Percentiles rank a stretch among this genome's conserved stretches.
These are phyloP conservation scores for Selaginella moellendorffii DNA, from an alignment of 75 land plant genomes.

Conservation along the genomic window DNA sequence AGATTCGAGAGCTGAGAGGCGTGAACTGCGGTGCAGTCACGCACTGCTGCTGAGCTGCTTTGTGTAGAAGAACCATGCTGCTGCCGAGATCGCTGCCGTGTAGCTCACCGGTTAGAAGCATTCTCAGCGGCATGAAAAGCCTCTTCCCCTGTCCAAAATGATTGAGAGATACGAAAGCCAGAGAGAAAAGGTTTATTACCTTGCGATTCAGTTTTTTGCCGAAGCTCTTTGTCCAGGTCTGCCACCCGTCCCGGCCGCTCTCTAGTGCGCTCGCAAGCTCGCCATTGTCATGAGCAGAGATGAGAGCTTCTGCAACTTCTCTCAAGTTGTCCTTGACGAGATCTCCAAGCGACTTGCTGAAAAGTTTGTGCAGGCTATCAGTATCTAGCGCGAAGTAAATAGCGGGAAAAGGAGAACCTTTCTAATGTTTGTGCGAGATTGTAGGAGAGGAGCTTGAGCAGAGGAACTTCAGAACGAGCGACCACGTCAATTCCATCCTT, in stretches of 20 bases:
- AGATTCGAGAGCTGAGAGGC: constrained; percentile 44
- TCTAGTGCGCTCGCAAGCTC: constrained; percentile 53
- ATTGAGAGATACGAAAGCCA: not conserved
- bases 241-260: constrained; percentile 70
- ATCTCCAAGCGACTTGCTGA: constrained; percentile 54
- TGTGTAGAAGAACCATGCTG: constrained; percentile 38
- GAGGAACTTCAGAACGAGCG: constrained; percentile 48
- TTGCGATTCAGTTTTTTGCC: constrained; percentile 82
- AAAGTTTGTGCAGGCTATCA: constrained; percentile 1
- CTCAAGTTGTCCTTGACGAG: constrained; percentile 68
- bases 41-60: constrained; percentile 39
- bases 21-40: constrained; percentile 45
- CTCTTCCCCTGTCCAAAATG: constrained; percentile 89
- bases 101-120: constrained; percentile 73
- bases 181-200: constrained; percentile 24
- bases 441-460: constrained; percentile 57
- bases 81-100: constrained; percentile 77
- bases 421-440: constrained; percentile 46
- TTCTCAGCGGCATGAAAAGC: constrained; percentile 80
- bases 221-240: constrained; percentile 78
- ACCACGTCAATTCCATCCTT: constrained; percentile 77
- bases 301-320: constrained; percentile 50
- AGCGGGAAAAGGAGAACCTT: constrained; percentile 31
- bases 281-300: constrained; percentile 73
- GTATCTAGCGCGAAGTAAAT: not conserved